Base-by-base conservation (phyloP, 225 moss, liverwort and hornwort species). In the Sphagnum tenellum region DNA sequence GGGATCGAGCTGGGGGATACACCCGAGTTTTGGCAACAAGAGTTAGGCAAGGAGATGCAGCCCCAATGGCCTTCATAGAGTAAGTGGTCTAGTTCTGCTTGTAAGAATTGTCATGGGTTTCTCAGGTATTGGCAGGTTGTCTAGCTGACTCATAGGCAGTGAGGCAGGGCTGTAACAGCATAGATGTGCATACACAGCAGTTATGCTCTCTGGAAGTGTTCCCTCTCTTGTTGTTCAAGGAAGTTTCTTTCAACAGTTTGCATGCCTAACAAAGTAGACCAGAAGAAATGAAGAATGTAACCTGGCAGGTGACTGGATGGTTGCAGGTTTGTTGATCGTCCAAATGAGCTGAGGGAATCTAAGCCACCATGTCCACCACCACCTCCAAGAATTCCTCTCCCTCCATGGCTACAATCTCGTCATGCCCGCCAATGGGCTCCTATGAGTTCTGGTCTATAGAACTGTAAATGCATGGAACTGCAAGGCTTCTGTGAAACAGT, bases 321-420 rank as follows among this genome's bases (percentile, higher is more conserved):
- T 63, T 5, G 69, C 89, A 98, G 96, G 79, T 92, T 98, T 86
- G 88, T 98, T 64, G 92, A 98, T 81, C 85, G 96, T 12, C 92
- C 88, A 2, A 98, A 98, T 67, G 92, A 98, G 60, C 70, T 98
- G 49, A 76, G 96, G 66, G 96, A 92, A 63, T 88, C 85, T 13
- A 98, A 83, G 69, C 92, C 96, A 57, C 75, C 90, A 51, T 68
- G 47, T 48, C 79, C 83, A 12, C 92, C 92, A 14, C 88, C 92
- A 12, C 80, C 90, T 62, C 87, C 74, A 47, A 74, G 87, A 60
- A 78, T 78, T 67, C 88, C 90, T 49, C 65, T 98, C n/a, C 90
- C 96, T 51, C 96, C 96, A 13, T 92, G 96, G 92, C 69, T 98
- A 29, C 88, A 89, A 51, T 80, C 92, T 44, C 85, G 81, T 11